Percentiles rank a stretch among this genome's conserved stretches.
Evolutionary conservation across 441 rosid species (phyloP).

Genomic region (Hura crepitans): DNA sequence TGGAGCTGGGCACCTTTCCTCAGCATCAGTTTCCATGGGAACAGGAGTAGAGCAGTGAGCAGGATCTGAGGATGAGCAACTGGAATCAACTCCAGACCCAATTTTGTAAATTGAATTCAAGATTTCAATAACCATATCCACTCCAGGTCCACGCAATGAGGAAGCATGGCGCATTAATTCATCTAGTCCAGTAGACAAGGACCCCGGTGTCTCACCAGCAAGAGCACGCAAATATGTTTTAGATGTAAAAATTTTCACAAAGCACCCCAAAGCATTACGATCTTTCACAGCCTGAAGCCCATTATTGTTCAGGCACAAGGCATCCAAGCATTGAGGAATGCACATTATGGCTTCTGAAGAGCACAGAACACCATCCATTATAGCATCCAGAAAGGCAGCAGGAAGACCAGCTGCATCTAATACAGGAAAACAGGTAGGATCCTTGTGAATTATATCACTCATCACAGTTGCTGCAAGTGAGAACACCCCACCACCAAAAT

Average conservation of each 20-base stretch:
- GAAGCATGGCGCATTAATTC: slow-evolving; percentile 96
- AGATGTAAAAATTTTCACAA: slow-evolving; percentile 88
- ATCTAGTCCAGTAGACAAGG: slow-evolving; percentile 88
- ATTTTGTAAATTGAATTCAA: slow-evolving; percentile 52
- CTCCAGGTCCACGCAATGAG: slow-evolving; percentile 78
- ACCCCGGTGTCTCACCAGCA: slow-evolving; percentile 73
- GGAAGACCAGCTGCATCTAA: slow-evolving; percentile 92
- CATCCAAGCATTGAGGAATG: slow-evolving; percentile 98
- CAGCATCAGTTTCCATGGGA: slow-evolving; percentile 93
- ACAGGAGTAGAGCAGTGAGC: slow-evolving; percentile 44
- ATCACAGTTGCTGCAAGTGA: slow-evolving; percentile 93
- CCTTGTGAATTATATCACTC: slow-evolving; percentile 98
- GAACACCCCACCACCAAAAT: slow-evolving; percentile 97
- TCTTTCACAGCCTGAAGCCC: slow-evolving; percentile 94
- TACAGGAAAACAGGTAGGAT: slow-evolving; percentile 87
- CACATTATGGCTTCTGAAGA: slow-evolving; percentile 95
- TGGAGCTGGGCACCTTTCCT: slow-evolving; percentile 42
- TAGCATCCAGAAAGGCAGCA: slow-evolving; percentile 89
- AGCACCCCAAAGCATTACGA: slow-evolving; percentile 78
- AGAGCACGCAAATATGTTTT: slow-evolving; percentile 72
- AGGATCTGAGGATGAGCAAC: slow-evolving; percentile 43
- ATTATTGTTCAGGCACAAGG: slow-evolving; percentile 80
- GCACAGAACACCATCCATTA: slow-evolving; percentile 82
- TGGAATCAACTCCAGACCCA: slow-evolving; percentile 67
- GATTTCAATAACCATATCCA: slow-evolving; percentile 89